A percentile compares a stretch with the other conserved stretches of the same genome.
phyloP scores from a whole-genome alignment of 2,329 filamentous ascomycete genomes.

The Pseudogymnoascus sp. region DNA sequence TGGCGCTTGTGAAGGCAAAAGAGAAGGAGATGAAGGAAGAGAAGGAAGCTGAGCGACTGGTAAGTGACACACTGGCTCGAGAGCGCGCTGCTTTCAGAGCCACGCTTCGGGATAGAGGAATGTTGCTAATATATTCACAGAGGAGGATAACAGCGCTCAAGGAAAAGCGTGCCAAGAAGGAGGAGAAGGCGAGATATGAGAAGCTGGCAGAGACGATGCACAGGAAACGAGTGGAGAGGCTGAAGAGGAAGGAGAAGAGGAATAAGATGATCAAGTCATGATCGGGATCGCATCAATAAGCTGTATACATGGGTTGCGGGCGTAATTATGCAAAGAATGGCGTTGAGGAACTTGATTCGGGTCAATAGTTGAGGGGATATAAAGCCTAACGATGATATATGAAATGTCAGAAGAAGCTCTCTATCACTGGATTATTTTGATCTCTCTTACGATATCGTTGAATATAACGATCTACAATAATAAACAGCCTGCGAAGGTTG shows the following conservation, averaged over 20 bases:
- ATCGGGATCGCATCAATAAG: constrained; percentile 19
- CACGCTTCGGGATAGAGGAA: neutral
- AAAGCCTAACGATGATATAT: constrained; percentile 3
- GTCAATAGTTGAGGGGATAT: neutral
- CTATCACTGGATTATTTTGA: neutral
- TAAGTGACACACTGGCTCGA: constrained; percentile 33
- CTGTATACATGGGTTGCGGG: constrained; percentile 12
- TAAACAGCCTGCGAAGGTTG: too few species aligned
- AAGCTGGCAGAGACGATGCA: constrained; percentile 98
- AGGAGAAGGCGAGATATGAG: constrained; percentile 85
- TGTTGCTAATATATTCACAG: constrained; percentile 37
- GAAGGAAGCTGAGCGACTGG: constrained; percentile 82
- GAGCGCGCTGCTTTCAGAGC: neutral
- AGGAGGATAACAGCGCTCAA: constrained; percentile 70
- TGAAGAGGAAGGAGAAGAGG: constrained; percentile 94
- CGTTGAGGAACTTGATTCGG: constrained; percentile 13
- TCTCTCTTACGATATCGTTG: too few species aligned
- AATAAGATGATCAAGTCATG: constrained; percentile 72
- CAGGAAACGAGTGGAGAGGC: constrained; percentile 81
- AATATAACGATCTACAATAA: neutral
- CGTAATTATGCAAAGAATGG: constrained; percentile 14
- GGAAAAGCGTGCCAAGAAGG: constrained; percentile 79
- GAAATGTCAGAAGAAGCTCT: constrained; percentile 4
- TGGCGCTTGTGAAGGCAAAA: constrained; percentile 75
- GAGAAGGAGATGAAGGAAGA: constrained; percentile 95